Percentiles rank a stretch among this genome's conserved stretches.
Evolutionary conservation across 164 flowering plant genomes (phyloP).

Genomic region (Kalanchoe fedtschenkoi): DNA sequence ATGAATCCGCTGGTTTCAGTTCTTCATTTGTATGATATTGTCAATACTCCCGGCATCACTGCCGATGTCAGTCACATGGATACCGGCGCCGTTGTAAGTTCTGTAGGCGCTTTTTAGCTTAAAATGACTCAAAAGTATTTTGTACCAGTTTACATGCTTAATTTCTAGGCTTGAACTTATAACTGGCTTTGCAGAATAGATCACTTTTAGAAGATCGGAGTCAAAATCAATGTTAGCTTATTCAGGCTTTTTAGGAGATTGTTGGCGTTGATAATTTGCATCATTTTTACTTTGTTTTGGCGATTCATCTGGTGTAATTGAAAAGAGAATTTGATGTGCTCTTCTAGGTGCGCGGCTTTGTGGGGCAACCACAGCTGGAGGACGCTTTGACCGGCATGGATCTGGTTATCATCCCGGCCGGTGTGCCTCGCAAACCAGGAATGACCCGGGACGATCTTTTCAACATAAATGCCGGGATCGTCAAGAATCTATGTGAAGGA

Average conservation of each 20-base stretch:
- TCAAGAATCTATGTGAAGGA: constrained; percentile 82
- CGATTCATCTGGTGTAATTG: not conserved
- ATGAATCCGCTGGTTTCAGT: constrained; percentile 90
- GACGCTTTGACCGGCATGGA: constrained; percentile 92
- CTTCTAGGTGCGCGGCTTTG: constrained; percentile 83
- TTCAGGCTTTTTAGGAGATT: too few species aligned
- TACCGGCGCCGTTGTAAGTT: constrained; percentile 83
- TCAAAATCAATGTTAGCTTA: too few species aligned
- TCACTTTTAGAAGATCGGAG: too few species aligned
- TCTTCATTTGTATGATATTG: constrained; percentile 93
- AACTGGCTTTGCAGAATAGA: too few species aligned
- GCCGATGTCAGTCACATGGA: constrained; percentile 99
- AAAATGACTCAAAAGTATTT: too few species aligned
- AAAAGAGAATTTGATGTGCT: not conserved
- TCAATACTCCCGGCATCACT: constrained; percentile 85
- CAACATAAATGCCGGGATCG: constrained; percentile 97
- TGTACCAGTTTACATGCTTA: too few species aligned
- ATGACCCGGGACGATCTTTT: constrained; percentile 98
- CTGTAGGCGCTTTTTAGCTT: too few species aligned
- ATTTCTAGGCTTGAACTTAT: too few species aligned
- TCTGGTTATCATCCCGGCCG: constrained; percentile 94
- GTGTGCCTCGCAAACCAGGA: constrained; percentile 97
- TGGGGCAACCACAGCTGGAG: constrained; percentile 74
- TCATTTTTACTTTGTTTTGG: too few species aligned
- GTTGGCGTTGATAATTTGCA: not conserved